phyloP scores from a whole-genome alignment of 1,139 yeast genomes.

The Pichia sp. region DNA sequence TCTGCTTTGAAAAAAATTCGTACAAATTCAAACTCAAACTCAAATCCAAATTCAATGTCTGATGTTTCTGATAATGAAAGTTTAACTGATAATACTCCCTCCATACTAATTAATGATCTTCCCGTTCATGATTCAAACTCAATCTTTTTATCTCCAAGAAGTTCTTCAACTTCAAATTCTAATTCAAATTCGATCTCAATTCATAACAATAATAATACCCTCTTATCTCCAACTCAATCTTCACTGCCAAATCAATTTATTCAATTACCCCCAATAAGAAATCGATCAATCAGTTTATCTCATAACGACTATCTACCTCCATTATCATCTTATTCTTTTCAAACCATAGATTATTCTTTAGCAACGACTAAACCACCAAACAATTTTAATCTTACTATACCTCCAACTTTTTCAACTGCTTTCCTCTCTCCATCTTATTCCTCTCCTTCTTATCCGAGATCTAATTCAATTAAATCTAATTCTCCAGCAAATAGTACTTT shows the following conservation, averaged over 20 bases:
- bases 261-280: conserved; percentile 10
- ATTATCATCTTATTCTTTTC: conserved; percentile 15
- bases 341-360: not conserved
- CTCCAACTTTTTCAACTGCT: not conserved
- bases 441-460: not conserved
- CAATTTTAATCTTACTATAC: too few relatives aligned
- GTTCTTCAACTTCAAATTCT: not conserved
- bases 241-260: conserved; percentile 3
- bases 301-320: conserved; percentile 1
- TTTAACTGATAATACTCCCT: not conserved
- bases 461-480: not conserved
- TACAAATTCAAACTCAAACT: not conserved
- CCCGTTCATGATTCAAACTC: not conserved
- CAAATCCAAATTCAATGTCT: not conserved
- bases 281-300: not conserved
- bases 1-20: not conserved
- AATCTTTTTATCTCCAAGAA: not conserved
- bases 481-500: not conserved
- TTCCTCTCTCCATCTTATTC: not conserved
- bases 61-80: not conserved
- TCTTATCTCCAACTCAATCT: not conserved
- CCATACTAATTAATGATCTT: not conserved
- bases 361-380: not conserved
- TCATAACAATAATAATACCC: not conserved
- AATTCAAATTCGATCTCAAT: not conserved